Percentiles rank a stretch among this genome's conserved stretches.
These are phyloP conservation scores for Quercus robur DNA, from an alignment of 306 rosid species.

Conservation along the genomic window DNA sequence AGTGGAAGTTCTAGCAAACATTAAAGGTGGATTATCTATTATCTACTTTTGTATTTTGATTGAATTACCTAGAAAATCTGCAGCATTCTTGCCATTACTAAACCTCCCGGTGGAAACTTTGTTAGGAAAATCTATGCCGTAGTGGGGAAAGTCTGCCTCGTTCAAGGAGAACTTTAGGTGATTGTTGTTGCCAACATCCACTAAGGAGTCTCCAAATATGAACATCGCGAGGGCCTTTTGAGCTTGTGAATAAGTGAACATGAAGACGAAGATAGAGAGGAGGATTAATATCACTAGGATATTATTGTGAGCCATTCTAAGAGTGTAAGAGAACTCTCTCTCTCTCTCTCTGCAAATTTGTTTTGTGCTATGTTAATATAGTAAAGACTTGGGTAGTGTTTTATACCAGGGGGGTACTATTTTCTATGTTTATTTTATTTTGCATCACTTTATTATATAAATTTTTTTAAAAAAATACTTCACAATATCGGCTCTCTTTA, in stretches of 20 bases:
- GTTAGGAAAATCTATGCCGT: conserved; percentile 67
- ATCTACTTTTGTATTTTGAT: not conserved
- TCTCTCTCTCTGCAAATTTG: no score
- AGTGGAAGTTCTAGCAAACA: no score
- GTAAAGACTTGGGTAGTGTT: not conserved
- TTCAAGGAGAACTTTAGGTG: conserved; percentile 20
- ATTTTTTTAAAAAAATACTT: not conserved
- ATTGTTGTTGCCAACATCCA: conserved; percentile 51
- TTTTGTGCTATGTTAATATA: not conserved
- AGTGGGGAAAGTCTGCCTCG: conserved; percentile 59
- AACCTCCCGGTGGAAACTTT: conserved; percentile 57
- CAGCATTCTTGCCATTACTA: conserved; percentile 75
- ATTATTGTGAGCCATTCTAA: not conserved
- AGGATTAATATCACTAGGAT: not conserved
- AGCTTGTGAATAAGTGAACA: not conserved
- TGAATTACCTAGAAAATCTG: conserved; percentile 55
- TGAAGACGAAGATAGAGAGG: not conserved
- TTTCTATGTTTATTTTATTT: not conserved
- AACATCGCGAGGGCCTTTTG: conserved; percentile 29
- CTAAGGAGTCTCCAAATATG: conserved; percentile 42
- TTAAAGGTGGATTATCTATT: no score
- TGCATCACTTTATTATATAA: not conserved
- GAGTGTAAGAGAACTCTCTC: not conserved
- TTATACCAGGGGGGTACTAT: not conserved
- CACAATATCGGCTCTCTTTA: no score